Evolutionary conservation across 75 land plant species (phyloP), one percentile per base, ranked within the genome.

Genomic region (Chamaecyparis obtusa): DNA sequence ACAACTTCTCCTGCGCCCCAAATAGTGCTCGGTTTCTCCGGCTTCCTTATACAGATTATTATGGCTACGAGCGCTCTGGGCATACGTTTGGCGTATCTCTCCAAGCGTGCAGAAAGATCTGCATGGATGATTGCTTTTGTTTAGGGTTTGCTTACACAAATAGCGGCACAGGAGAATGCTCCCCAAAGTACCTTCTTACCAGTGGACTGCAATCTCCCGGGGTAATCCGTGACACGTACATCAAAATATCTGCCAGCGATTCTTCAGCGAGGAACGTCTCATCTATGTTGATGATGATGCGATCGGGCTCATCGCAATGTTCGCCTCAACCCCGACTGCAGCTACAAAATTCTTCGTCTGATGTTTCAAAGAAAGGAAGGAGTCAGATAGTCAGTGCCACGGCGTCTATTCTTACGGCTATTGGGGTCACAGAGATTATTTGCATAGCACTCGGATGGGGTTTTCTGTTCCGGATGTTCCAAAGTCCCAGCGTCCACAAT

Each of bases 21-120:
- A 35, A 27, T 44, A 57, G 85, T 44, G 48, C 83, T 8, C 86
- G 85, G 27, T 87, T 91, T 83, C 46, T 94, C 16, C 79, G 84
- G 86, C 55, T 94, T 27, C 81, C 77, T 0, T n/a, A 89, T 30
- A 83, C 89, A 16, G 92, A 94, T 77, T 94, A n/a, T 86, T 91
- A 86, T 71, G 90, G 91, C 0, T 89, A 57, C 85, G 93, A 93
- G 87, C 39, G 87, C 5, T 11, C 21, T 69, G 79, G 71, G 6
- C 87, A 83, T 72, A 82, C 19, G 3, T 1, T 21, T 24, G 39
- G 30, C 0, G 3, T 75, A 2, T 85, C 90, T 1, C 72, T 90
- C 0, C 86, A 90, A 2, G 35, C 39, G 9, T 93, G 93, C 86
- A 87, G 16, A 80, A 67, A 67, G 21, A 56, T 84, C 7, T 93